Evolutionary conservation across 805 yeast species (phyloP), one percentile per base, ranked within the genome.

Genomic region (Candida ipomoeae): DNA sequence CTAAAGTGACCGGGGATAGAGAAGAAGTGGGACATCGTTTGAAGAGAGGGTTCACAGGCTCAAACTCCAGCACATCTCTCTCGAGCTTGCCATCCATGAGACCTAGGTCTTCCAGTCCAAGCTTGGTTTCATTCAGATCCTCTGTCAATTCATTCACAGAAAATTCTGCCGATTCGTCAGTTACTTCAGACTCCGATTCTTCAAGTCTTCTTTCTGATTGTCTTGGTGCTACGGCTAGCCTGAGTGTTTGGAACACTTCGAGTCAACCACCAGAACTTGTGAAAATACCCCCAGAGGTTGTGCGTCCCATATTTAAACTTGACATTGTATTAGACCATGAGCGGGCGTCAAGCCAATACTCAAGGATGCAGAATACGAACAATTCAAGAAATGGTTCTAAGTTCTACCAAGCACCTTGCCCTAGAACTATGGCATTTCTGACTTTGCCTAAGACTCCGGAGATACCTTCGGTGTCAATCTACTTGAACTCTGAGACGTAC

Each of bases 271-370:
- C 80, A 3, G 82, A 78, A 52, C 59, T 81, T 35, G 63, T 67
- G 40, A 64, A 62, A 41, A 58, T 70, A 6, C 72, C 78, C 0
- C 81, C 83, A 2, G 78, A 75, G 26, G 64, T 78, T 8, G 61
- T 68, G 29, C 59, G 78, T 37, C 82, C 80, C n/a, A 55, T 68
- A 21, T 75, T 67, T 60, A 76, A 63, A 56, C 79, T 78, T 60
- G 80, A 77, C 36, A 59, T 80, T 35, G 66, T 71, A 3, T 60
- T 73, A 48, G 76, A 77, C 49, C 75, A 73, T 46, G 76, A 72
- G 13, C 56, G 76, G 4, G 58, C 71, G 17, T 70, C 71, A 39
- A 68, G 62, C 17, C 65, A 60, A 40, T 54, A 40, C 39, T 8
- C 41, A 23, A 48, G 38, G 52, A 56, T 56, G 60, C 58, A 55